Evolutionary conservation across 2,329 filamentous ascomycete genomes (phyloP), one percentile per base, ranked within the genome.

Genomic region (Xylaria polymorpha): DNA sequence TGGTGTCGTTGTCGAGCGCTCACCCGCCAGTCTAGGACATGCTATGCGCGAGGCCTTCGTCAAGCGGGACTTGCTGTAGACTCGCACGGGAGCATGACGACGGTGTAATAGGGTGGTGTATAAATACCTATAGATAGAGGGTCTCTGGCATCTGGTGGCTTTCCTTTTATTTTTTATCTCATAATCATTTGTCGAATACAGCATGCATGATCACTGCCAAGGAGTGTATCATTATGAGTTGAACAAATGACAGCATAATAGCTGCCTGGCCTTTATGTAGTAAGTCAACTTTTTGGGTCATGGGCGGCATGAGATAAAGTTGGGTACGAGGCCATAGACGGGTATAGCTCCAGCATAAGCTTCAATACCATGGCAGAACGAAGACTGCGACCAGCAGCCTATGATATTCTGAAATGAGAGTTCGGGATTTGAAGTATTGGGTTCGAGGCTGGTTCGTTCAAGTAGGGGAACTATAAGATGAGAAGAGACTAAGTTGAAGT

Each of bases 1-100:
- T 72, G 96, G 96, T 81, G 96, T 98, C 78, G 89, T 98, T 78
- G 96, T 99, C 75, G 95, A 98, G 90, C 91, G 94, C 83, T 97
- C 93, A 79, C 95, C 96, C 73, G 96, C 96, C 75, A 84, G 90
- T 76, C 89, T 99, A 77, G 96, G 96, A 81, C 98, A 97, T 89
- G 92, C 94, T 70, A 87, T 99, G 79, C 93, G 97, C 80, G 91
- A 93, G 73, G 93, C 98, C 86, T 99, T 99, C 81, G 94, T 98
- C 81, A 94, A 94, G 87, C 90, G 93, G 74, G 96, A 99, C 84
- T 86, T 99, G 81, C 89, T 99, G 86, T 99, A 93, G 87, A 67
- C 39, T 50, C n/a, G 15, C 20, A 25, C 14, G 41, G 25, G 43
- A 14, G 39, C 22, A 61, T 37, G 35, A 59, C 60, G 46, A 57